Evolutionary conservation across 78 protist genomes (phyloP).

Genomic region (Tieghemostelium lacteum): DNA sequence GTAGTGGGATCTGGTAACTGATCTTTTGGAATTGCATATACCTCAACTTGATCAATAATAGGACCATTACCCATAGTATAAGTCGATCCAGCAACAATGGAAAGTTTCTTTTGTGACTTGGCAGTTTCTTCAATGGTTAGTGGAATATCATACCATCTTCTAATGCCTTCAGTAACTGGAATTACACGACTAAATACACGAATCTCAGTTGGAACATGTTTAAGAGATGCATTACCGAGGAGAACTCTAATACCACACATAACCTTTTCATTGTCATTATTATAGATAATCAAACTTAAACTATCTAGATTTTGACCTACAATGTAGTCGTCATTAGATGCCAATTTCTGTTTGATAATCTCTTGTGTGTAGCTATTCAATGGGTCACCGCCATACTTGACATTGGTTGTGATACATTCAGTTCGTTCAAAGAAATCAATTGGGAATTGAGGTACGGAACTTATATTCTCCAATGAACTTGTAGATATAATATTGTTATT

Average conservation of each 20-base stretch:
- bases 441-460: conserved; percentile 47
- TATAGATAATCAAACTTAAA: conserved; percentile 16
- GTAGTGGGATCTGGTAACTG: background rate
- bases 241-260: conserved; percentile 83
- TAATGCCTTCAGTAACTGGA: background rate
- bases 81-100: conserved; percentile 1
- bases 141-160: conserved; percentile 86
- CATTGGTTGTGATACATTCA: conserved; percentile 72
- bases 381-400: conserved; percentile 68
- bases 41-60: conserved; percentile 80
- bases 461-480: background rate
- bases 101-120: conserved; percentile 34
- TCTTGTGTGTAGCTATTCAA: conserved; percentile 47
- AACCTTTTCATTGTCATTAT: conserved; percentile 26
- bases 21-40: conserved; percentile 60
- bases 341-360: conserved; percentile 29
- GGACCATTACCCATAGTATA: conserved; percentile 46
- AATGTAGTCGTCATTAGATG: conserved; percentile 40
- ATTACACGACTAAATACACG: conserved; percentile 36
- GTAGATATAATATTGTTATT: background rate
- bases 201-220: conserved; percentile 68
- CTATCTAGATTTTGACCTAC: conserved; percentile 46
- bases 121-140: conserved; percentile 75
- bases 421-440: conserved; percentile 82
- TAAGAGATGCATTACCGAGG: conserved; percentile 63